Evolutionary conservation across 306 rosid genomes (phyloP), one percentile per base, ranked within the genome.

Genomic region (Lagenaria siceraria): DNA sequence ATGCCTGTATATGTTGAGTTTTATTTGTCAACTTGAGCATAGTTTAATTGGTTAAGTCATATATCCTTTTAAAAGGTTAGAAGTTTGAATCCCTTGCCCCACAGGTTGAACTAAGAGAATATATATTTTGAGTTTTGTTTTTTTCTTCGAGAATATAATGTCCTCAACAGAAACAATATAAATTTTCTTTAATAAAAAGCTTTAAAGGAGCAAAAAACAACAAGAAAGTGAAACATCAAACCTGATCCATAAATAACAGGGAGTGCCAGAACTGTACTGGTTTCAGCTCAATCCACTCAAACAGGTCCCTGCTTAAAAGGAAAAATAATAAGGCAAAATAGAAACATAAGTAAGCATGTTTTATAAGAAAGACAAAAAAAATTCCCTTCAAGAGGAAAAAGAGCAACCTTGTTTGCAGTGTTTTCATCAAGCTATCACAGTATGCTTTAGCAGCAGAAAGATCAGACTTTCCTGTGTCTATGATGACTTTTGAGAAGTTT

Each of bases 281-380:
- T 86, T 92, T 96, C 83, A 95, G 92, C 83, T 95, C 93, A 85
- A 95, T 81, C 98, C 98, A 95, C 82, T 95, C 98, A 85, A 95
- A 92, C 70, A 92, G 84, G 70, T 95, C 97, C 79, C 98, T 95
- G 75, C 77, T 83, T 78, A 81, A 72, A 61, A 85, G 68, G 80
- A 58, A 80, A 79, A 53, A 55, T 14, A 81, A 63, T 74, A 61
- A 66, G 75, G 80, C 69, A 78, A 74, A 79, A 72, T 52, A 80
- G 51, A 40, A 21, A 42, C 62, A 56, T 81, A 77, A 64, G 82
- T 22, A 74, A 40, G 68, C 8, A 58, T 40, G 24, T 22, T 69
- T 65, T 38, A 65, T 10, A 40, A 40, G 21, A 49, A 64, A 8
- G 27, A 80, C 53, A 40, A 40, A 24, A 65, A 58, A 19, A 29